Evolutionary conservation across 2,329 filamentous ascomycete species (phyloP).

Genomic region (Ceratocystis eucalypticola): DNA sequence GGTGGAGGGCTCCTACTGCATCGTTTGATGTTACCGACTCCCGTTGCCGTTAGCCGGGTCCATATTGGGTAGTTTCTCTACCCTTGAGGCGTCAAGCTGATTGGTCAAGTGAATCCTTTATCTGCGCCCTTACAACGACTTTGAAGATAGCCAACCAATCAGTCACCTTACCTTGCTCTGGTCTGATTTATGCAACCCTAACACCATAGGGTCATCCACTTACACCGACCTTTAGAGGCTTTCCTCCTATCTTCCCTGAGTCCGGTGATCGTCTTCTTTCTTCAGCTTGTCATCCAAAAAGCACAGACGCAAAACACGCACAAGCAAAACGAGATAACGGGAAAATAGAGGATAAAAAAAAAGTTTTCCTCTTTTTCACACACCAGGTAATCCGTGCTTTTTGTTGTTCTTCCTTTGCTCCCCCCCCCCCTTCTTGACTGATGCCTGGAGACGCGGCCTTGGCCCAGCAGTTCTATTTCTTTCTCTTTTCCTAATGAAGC

Average conservation of each 20-base stretch:
- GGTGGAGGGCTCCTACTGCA: too few species aligned
- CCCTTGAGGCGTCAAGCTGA: too few species aligned
- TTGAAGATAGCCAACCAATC: background rate
- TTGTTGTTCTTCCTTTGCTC: too few species aligned
- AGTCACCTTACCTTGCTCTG: background rate
- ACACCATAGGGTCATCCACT: background rate
- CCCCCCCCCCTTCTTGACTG: background rate
- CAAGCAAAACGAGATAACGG: background rate
- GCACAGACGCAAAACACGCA: background rate
- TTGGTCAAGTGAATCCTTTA: too few species aligned
- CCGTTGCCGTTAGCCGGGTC: too few species aligned
- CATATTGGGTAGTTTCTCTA: too few species aligned
- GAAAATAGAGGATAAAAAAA: background rate
- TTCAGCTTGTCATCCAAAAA: background rate
- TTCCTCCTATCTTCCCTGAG: background rate
- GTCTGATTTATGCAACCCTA: background rate
- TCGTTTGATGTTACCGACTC: too few species aligned
- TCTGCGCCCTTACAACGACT: too few species aligned
- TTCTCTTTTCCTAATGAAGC: too few species aligned
- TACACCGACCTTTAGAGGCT: background rate
- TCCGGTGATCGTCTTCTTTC: background rate
- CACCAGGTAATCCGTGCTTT: background rate
- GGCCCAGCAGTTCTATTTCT: too few species aligned
- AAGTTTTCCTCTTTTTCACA: background rate
- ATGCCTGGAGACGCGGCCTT: background rate